Base-by-base conservation (phyloP, 257 asterid genomes). In the Mentha longifolia region DNA sequence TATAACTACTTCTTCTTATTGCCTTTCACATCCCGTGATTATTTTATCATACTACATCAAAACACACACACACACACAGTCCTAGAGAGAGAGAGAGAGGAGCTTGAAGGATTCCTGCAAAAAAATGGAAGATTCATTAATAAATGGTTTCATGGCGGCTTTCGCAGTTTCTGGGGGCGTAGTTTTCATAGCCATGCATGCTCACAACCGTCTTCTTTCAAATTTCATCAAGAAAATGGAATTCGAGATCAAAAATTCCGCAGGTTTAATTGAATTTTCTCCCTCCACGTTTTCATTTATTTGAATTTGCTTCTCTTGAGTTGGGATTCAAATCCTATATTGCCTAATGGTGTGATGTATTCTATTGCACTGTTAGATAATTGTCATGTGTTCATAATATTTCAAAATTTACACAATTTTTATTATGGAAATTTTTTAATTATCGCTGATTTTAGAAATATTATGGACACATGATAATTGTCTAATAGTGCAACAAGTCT, bases 151-250 rank as follows among this genome's bases (percentile, higher is more conserved):
- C 59, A 67, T 92, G 87, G 96, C 91, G 3, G 98, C 87, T 79
- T 88, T 92, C 71, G 97, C 95, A 41, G 97, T 88, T 58, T 92
- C 98, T 0, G 96, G 91, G 22, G 89, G 96, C 74, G 97, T 92
- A 3, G 95, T 78, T 33, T 78, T 92, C 49, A 78, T 92, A 33
- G 86, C 98, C 73, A 80, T 88, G 78, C 92, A 85, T 70, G 86
- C 78, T 7, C 97, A 92, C 68, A 83, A 88, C 7, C 95, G 90
- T 49, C 92, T 92, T 54, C 91, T 86, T 61, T 86, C 96, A 30
- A 77, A 88, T 79, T 90, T 92, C 84, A 78, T 92, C 85, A 83
- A 85, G 78, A 79, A 92, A 76, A 73, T 88, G 75, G 92, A 90
- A 79, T 75, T 66, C 41, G 83, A 90, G 63, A 77, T 88, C 6